Evolutionary conservation across 805 yeast genomes (phyloP), one percentile per base, ranked within the genome.

Genomic region (Kuraishia ogatae): DNA sequence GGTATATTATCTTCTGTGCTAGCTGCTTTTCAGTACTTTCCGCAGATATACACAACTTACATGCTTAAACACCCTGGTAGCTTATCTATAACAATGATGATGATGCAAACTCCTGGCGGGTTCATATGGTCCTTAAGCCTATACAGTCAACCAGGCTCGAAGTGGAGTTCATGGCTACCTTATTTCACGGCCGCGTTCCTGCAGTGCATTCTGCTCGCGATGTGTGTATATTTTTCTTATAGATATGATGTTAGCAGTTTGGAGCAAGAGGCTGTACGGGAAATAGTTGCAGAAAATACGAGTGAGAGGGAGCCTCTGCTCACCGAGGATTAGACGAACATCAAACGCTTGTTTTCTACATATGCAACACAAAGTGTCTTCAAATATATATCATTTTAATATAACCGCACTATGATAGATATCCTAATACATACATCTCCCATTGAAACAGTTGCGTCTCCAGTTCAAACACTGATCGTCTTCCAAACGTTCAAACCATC

Each of bases 401-500:
- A 51, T 51, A 51, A 15, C 48, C 10, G 21, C 50, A 50, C 35
- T 24, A 22, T 22, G 24, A 50, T 29, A 29, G 24, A 15, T 17
- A 35, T 53, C 23, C 52, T 49, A 20, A 43, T 35, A 8, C 43
- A 35, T 35, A 35, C 17, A 35, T 26, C 5, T 26, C 29, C 29
- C 5, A 26, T 26, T 6, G 17, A 35, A 35, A 17, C 13, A 35
- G 13, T 8, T 35, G 43, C 43, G 10, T 26, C 29, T 26, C n/a
- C 21, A 39, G 50, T 26, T 63, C 77, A 92, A 48, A 93, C 97
- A 68, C 96, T 87, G 65, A 94, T 94, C 20, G 97, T 93, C 76
- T 94, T 94, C 97, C 97, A 94, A 48, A 93, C 75, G 65, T 89
- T 88, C 68, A 94, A 77, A 47, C 99, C 99, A 65, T 93, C 97